Conservation (phyloP, 2,329 filamentous ascomycete genomes). For the Ophiosphaerella herpotricha region DNA sequence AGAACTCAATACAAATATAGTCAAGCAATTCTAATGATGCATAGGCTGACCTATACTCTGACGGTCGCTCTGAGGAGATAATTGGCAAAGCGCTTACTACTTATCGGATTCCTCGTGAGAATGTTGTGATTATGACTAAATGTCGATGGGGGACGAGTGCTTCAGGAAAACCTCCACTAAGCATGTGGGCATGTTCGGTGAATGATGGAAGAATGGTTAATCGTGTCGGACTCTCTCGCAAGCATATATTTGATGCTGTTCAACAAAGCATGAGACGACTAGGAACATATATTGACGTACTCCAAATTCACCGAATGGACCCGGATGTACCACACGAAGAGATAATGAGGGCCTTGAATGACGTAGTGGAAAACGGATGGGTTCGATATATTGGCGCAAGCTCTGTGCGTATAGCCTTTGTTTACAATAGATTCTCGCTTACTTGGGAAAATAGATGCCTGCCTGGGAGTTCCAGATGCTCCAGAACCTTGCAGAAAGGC, state of each 20-base stretch:
- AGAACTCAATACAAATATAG: too few relatives aligned
- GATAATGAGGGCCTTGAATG: slow-evolving; percentile 63
- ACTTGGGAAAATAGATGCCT: slow-evolving; percentile 44
- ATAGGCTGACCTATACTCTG: slow-evolving; percentile 25
- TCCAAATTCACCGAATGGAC: slow-evolving; percentile 64
- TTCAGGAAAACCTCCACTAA: neutral
- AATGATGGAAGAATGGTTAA: slow-evolving; percentile 40
- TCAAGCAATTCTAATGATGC: too few relatives aligned
- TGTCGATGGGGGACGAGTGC: neutral
- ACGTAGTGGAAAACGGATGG: slow-evolving; percentile 60
- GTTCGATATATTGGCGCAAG: slow-evolving; percentile 45
- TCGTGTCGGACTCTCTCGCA: slow-evolving; percentile 60
- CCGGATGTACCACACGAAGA: slow-evolving; percentile 57
- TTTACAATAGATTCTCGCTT: neutral
- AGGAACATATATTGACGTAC: slow-evolving; percentile 62
- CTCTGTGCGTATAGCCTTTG: slow-evolving; percentile 14
- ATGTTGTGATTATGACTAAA: slow-evolving; percentile 34
- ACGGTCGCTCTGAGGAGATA: slow-evolving; percentile 29
- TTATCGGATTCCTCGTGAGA: slow-evolving; percentile 26
- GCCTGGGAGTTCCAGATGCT: slow-evolving; percentile 56
- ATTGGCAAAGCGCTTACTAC: slow-evolving; percentile 25
- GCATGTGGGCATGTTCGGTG: neutral
- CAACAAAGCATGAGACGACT: slow-evolving; percentile 57
- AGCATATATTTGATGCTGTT: slow-evolving; percentile 66
- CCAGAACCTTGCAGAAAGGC: slow-evolving; percentile 50